A percentile compares a stretch with the other conserved stretches of the same genome.
Conservation (phyloP, 768 basidiomycete genomes). For the Boletus eberwhitei region DNA sequence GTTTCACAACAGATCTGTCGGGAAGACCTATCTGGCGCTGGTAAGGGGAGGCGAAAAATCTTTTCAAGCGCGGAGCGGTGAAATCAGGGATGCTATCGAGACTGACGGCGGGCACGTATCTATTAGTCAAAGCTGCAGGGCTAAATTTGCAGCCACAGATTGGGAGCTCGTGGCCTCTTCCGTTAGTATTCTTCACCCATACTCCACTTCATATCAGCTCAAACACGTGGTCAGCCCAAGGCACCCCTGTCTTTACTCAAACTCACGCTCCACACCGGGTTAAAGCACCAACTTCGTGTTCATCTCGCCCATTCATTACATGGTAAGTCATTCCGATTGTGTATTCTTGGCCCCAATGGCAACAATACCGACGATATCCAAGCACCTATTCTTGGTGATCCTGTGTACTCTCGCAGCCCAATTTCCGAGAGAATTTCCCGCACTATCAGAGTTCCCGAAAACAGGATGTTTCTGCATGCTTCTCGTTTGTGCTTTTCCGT, state of each 20-base stretch:
- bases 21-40: conserved; percentile 63
- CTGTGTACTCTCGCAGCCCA: conserved; percentile 41
- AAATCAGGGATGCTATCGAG: conserved; percentile 42
- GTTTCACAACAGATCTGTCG: conserved; percentile 44
- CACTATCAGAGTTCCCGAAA: conserved; percentile 35
- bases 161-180: conserved; percentile 62
- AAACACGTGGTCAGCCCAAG: conserved; percentile 33
- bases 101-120: conserved; percentile 44
- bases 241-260: conserved; percentile 55
- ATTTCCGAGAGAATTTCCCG: conserved; percentile 31
- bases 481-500: conserved; percentile 56
- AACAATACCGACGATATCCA: conserved; percentile 11
- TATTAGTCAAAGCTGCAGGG: conserved; percentile 27
- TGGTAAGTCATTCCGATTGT: conserved; percentile 32
- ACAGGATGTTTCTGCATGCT: conserved; percentile 61
- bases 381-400: conserved; percentile 71
- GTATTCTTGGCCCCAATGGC: not conserved
- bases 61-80: conserved; percentile 39
- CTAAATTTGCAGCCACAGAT: conserved; percentile 37
- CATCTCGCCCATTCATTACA: conserved; percentile 53
- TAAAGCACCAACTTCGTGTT: conserved; percentile 71
- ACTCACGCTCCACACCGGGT: conserved; percentile 55
- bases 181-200: conserved; percentile 36
- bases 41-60: conserved; percentile 51
- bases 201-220: conserved; percentile 16